Conservation (phyloP, 2,329 filamentous ascomycete species). For the Verticillium isaacii region DNA sequence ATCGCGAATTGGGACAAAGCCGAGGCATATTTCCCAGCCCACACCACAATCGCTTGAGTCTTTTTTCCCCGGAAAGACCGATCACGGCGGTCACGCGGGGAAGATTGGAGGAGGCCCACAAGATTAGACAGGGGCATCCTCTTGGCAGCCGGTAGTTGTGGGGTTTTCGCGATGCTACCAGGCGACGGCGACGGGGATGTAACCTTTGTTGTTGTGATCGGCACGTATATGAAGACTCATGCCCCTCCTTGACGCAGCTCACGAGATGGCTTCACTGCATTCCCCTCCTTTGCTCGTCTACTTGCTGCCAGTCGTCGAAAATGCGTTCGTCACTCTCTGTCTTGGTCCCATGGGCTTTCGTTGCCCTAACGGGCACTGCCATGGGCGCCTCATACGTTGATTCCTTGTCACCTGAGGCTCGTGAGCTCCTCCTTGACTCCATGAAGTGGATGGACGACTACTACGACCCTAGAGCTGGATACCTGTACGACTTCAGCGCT, state of each 20-base stretch:
- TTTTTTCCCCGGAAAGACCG: neutral
- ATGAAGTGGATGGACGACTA: slow-evolving; percentile 52
- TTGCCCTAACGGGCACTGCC: neutral
- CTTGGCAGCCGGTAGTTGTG: neutral
- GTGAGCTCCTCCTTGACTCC: slow-evolving; percentile 39
- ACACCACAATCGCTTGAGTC: neutral
- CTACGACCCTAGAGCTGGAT: slow-evolving; percentile 47
- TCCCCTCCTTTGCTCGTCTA: neutral
- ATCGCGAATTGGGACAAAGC: neutral
- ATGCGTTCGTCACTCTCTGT: neutral
- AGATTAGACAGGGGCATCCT: neutral
- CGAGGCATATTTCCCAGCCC: neutral
- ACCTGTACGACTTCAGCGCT: slow-evolving; percentile 45
- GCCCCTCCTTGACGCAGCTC: neutral
- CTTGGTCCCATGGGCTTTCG: neutral
- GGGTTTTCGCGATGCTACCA: neutral
- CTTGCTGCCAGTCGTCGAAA: neutral
- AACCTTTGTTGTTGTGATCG: neutral
- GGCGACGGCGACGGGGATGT: neutral
- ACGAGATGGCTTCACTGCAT: neutral
- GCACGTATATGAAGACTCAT: neutral
- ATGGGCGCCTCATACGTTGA: slow-evolving; percentile 10
- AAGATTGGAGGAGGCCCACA: neutral
- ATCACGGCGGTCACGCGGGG: neutral
- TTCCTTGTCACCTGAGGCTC: slow-evolving; percentile 21